phyloP scores from a whole-genome alignment of 345 rosid genomes.

The Eucalyptus marginata region DNA sequence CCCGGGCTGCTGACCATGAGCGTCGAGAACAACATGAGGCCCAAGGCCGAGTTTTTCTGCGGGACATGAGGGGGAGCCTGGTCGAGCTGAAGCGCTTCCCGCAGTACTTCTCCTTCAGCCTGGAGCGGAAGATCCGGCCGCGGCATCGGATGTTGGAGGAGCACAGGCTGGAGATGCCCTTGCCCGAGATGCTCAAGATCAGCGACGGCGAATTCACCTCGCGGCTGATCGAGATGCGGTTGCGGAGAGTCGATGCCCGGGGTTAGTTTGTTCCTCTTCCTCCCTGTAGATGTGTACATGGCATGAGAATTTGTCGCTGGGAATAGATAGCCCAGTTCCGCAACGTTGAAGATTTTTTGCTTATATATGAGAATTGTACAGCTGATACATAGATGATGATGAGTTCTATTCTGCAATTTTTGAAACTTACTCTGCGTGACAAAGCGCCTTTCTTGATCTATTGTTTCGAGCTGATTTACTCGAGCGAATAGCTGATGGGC shows the following conservation, averaged over 20 bases:
- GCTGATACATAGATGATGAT: not conserved
- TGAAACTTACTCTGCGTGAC: not conserved
- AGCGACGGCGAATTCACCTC: slow-evolving; percentile 69
- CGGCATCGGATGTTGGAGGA: slow-evolving; percentile 52
- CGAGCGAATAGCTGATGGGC: not conserved
- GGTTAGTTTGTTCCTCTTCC: not conserved
- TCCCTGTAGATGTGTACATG: not conserved
- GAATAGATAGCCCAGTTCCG: not conserved
- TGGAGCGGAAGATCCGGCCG: slow-evolving; percentile 79
- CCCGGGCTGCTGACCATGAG: slow-evolving; percentile 69
- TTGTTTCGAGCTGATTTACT: not conserved
- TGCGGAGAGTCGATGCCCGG: slow-evolving; percentile 13
- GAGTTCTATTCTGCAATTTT: not conserved
- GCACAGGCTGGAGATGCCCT: slow-evolving; percentile 39
- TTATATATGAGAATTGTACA: not conserved
- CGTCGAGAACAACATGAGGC: slow-evolving; percentile 54
- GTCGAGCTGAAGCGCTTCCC: slow-evolving; percentile 63
- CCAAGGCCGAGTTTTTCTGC: slow-evolving; percentile 50
- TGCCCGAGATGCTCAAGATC: slow-evolving; percentile 67
- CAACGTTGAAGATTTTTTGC: not conserved
- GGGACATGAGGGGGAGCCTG: slow-evolving; percentile 56
- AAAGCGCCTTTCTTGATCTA: not conserved
- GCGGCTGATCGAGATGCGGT: slow-evolving; percentile 45
- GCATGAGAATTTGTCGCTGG: not conserved
- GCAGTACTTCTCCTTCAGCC: slow-evolving; percentile 83